Evolutionary conservation across 768 basidiomycete species (phyloP).

Genomic region (Tubosaeta brunneosetosa): DNA sequence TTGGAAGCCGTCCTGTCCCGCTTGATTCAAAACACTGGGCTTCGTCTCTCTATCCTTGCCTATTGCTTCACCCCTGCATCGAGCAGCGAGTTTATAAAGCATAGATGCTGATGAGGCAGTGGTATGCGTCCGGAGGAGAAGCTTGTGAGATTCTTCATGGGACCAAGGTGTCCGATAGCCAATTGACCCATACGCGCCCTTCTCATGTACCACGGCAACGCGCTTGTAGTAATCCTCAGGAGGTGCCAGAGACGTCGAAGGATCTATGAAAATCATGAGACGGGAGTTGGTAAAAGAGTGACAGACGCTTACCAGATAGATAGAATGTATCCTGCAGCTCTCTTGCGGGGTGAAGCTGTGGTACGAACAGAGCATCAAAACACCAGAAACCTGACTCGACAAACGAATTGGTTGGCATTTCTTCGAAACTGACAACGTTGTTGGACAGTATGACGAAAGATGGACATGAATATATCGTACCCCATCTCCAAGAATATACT

Average conservation of each 20-base stretch:
- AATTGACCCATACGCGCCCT: conserved; percentile 85
- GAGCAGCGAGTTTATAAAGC: conserved; percentile 90
- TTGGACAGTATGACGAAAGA: background rate
- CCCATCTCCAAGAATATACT: conserved; percentile 99
- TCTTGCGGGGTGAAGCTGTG: conserved; percentile 97
- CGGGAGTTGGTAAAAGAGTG: background rate
- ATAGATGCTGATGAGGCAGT: conserved; percentile 92
- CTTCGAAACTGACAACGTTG: conserved; percentile 67
- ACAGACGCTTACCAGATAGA: conserved; percentile 64
- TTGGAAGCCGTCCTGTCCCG: conserved; percentile 67
- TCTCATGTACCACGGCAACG: conserved; percentile 78
- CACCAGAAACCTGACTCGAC: conserved; percentile 99
- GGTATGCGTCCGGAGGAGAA: conserved; percentile 94
- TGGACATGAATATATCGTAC: conserved; percentile 40
- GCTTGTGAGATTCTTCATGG: conserved; percentile 83
- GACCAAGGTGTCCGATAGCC: conserved; percentile 99
- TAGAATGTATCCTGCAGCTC: conserved; percentile 99
- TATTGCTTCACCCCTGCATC: conserved; percentile 57
- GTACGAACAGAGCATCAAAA: conserved; percentile 96
- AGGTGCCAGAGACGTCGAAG: conserved; percentile 67
- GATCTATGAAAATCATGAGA: conserved; percentile 50
- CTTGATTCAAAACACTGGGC: conserved; percentile 7
- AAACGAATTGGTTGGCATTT: conserved; percentile 95
- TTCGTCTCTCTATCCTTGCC: conserved; percentile 24
- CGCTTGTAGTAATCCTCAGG: conserved; percentile 80